Evolutionary conservation across 2,329 filamentous ascomycete genomes (phyloP), one percentile per base, ranked within the genome.

Genomic region (Diaporthe ampelina): DNA sequence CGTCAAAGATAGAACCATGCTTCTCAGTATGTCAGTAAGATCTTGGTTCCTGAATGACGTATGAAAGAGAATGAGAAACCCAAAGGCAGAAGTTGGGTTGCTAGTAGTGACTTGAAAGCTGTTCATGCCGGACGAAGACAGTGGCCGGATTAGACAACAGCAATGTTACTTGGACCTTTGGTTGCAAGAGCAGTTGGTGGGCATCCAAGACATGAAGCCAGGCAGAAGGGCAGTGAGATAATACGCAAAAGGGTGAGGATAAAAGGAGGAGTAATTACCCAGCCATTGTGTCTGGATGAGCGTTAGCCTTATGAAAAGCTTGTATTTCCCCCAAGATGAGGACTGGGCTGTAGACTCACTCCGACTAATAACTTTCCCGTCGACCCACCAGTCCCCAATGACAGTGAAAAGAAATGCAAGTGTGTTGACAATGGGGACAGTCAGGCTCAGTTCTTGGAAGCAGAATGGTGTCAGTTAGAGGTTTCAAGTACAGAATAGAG

Each of bases 351-450:
- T 61, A 40, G 45, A 32, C 89, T 80, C 85, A 95, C 94, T 91
- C 87, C 91, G 89, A 78, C 92, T 94, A 76, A 98, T 97, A 1
- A 95, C 93, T 82, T 98, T 98, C 75, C 91, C 91, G 79, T 98
- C 96, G 0, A 96, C 95, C 87, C 93, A 97, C 95, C 95, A 98
- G 79, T 98, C 96, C 0, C 95, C 96, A 17, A 98, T 80, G 2
- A 98, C 95, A 0, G 96, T 98, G 81, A 98, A 98, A n/a, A 98
- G 84, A 79, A 98, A 98, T 0, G 96, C 96, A 80, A 97, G 85
- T 0, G 95, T 97, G 80, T 98, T 98, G 1, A 96, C 95, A 76
- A 98, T 97, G 1, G 96, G 96, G 0, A 98, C 95, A 3, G 95
- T 98, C 76, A 98, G 86, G 81, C 95, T 98, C 78, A 98, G 82